phyloP scores from a whole-genome alignment of 2,329 filamentous ascomycete genomes.

The Sporothrix phasma region DNA sequence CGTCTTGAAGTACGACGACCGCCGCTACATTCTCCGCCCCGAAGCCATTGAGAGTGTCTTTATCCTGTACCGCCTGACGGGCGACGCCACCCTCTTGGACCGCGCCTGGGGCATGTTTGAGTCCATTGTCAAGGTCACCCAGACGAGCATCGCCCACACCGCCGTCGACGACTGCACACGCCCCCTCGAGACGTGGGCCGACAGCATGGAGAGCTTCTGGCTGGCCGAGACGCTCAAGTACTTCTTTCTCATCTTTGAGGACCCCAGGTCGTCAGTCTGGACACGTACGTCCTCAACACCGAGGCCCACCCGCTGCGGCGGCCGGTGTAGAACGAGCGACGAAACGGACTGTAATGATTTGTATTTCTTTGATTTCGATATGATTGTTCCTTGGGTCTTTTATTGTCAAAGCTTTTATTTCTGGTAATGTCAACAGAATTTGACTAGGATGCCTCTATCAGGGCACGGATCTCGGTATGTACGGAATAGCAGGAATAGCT shows the following conservation, averaged over 20 bases:
- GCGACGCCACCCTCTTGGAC: conserved; percentile 52
- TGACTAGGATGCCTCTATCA: not conserved
- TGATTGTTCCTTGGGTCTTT: not conserved
- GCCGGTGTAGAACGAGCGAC: not conserved
- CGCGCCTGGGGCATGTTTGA: conserved; percentile 69
- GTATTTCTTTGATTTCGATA: not conserved
- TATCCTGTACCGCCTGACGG: conserved; percentile 65
- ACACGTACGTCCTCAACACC: conserved; percentile 52
- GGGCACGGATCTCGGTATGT: not conserved
- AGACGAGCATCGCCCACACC: conserved; percentile 40
- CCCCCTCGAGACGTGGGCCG: conserved; percentile 36
- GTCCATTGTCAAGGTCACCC: conserved; percentile 42
- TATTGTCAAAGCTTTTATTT: not conserved
- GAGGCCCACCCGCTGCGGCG: conserved; percentile 43
- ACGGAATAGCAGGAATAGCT: too few species aligned
- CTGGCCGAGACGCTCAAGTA: conserved; percentile 59
- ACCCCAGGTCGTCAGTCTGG: conserved; percentile 49
- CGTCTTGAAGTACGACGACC: conserved; percentile 45
- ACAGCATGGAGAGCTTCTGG: conserved; percentile 67
- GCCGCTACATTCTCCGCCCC: conserved; percentile 57
- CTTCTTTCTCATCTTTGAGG: conserved; percentile 53
- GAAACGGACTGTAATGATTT: not conserved
- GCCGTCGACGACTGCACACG: conserved; percentile 45
- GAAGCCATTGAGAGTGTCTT: conserved; percentile 77
- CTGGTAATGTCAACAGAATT: not conserved